These are phyloP conservation scores for Ascosphaera apis DNA, from an alignment of 2,329 filamentous ascomycete species.

Conservation along the genomic window DNA sequence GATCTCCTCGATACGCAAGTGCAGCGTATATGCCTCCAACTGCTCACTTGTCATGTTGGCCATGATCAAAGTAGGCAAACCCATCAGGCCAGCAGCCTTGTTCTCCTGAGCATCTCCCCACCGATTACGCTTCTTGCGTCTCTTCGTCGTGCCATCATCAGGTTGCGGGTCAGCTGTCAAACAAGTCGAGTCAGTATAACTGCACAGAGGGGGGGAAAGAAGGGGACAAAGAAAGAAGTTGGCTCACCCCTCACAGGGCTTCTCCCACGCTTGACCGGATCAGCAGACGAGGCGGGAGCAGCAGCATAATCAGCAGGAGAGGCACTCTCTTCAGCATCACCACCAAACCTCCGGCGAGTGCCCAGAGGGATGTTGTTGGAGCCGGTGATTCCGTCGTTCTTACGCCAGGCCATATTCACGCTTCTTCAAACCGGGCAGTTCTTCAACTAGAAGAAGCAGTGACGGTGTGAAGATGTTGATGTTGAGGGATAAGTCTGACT, in stretches of 20 bases:
- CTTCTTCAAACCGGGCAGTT: background rate
- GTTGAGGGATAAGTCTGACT: constrained; percentile 48
- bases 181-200: no score
- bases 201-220: constrained; percentile 6
- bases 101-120: constrained; percentile 97
- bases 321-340: constrained; percentile 28
- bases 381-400: constrained; percentile 52
- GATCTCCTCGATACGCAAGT: constrained; percentile 95
- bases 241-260: constrained; percentile 60
- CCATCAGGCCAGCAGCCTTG: constrained; percentile 96
- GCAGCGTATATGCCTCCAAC: constrained; percentile 86
- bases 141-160: constrained; percentile 57
- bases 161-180: constrained; percentile 23
- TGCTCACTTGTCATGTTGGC: constrained; percentile 98
- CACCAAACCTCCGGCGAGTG: constrained; percentile 55
- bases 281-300: constrained; percentile 24
- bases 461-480: constrained; percentile 34
- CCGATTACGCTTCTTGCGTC: constrained; percentile 93
- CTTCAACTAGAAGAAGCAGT: background rate
- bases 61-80: constrained; percentile 83
- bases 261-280: constrained; percentile 59
- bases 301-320: constrained; percentile 21
- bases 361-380: constrained; percentile 96
- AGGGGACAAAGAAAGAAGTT: background rate
- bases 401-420: constrained; percentile 35